These are phyloP conservation scores for Breviolum minutum DNA, from an alignment of 73 alveolate genomes.

Conservation along the genomic window DNA sequence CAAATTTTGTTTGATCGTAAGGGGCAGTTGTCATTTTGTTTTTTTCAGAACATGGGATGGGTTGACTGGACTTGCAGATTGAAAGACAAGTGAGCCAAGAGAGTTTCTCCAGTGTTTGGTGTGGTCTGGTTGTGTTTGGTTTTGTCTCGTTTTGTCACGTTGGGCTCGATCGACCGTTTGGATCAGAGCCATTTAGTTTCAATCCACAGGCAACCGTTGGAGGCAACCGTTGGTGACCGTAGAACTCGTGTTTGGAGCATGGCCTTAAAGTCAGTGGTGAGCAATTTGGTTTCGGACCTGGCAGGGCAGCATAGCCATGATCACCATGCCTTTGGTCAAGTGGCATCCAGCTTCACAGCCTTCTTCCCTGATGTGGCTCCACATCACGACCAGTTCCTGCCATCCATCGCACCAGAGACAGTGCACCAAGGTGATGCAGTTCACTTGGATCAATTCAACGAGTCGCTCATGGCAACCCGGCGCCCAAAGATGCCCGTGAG, in stretches of 20 bases:
- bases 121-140: too few species aligned
- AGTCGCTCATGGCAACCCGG: constrained; percentile 21
- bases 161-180: too few species aligned
- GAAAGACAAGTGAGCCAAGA: too few species aligned
- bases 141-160: too few species aligned
- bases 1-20: too few species aligned
- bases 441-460: constrained; percentile 53
- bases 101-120: too few species aligned
- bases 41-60: too few species aligned
- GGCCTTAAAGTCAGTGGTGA: constrained; percentile 41
- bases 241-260: background rate
- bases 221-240: too few species aligned
- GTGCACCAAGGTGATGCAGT: constrained; percentile 25
- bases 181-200: too few species aligned
- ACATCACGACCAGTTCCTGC: constrained; percentile 21
- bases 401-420: constrained; percentile 11
- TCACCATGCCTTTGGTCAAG: background rate
- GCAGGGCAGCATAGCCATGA: background rate
- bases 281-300: constrained; percentile 24
- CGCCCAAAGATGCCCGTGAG: constrained; percentile 47
- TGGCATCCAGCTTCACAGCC: constrained; percentile 56
- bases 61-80: too few species aligned
- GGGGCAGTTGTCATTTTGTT: too few species aligned
- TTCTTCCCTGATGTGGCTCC: constrained; percentile 50
- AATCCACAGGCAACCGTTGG: too few species aligned